Percentiles rank a stretch among this genome's conserved stretches.
phyloP scores from a whole-genome alignment of 2,329 filamentous ascomycete species.

The Diplodia seriata region DNA sequence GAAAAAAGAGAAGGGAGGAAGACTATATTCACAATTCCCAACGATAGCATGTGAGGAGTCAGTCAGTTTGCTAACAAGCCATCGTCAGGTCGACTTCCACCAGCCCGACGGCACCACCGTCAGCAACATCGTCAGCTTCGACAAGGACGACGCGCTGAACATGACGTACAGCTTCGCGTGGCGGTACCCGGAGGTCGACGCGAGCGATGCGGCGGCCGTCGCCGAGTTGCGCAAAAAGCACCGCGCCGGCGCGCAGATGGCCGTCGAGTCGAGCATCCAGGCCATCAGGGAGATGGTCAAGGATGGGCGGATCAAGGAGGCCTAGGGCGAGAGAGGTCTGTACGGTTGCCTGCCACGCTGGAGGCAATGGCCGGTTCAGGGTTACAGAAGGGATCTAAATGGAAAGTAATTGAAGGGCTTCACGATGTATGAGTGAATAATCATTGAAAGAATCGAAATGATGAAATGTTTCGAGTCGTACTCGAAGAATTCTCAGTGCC shows the following conservation, averaged over 20 bases:
- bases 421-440: neutral
- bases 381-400: no score
- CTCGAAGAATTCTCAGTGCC: neutral
- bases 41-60: no score
- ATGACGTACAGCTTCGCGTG: slow-evolving; percentile 59
- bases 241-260: slow-evolving; percentile 48
- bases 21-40: no score
- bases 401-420: neutral
- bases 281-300: slow-evolving; percentile 52
- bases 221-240: slow-evolving; percentile 40
- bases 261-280: slow-evolving; percentile 53
- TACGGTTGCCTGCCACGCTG: neutral
- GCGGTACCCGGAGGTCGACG: slow-evolving; percentile 43
- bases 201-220: slow-evolving; percentile 46
- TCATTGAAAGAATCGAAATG: neutral
- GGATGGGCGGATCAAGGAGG: slow-evolving; percentile 43
- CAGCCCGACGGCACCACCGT: slow-evolving; percentile 53
- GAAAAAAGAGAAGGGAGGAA: no score
- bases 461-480: neutral
- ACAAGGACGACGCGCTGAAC: slow-evolving; percentile 39
- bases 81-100: slow-evolving; percentile 50
- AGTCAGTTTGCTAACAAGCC: no score
- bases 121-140: slow-evolving; percentile 54
- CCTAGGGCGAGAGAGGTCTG: neutral
- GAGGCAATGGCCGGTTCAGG: neutral